These are phyloP conservation scores for Grosmannia clavigera DNA, from an alignment of 2,329 filamentous ascomycete species.

Conservation along the genomic window DNA sequence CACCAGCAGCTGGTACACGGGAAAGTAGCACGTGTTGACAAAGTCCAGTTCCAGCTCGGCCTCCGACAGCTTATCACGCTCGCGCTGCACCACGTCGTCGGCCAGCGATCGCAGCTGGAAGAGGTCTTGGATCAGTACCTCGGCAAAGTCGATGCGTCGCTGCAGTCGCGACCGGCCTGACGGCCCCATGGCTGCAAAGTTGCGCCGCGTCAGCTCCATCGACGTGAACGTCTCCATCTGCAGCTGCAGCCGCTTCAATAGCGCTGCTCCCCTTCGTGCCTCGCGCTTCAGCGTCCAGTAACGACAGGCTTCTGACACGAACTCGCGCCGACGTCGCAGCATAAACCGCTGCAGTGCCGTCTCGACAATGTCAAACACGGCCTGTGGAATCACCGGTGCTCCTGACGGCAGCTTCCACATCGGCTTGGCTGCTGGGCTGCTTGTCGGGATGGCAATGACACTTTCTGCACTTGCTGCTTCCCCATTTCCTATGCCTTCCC, in stretches of 20 bases:
- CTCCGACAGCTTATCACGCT: constrained; percentile 64
- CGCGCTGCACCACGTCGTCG: constrained; percentile 59
- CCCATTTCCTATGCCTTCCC: neutral
- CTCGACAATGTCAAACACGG: constrained; percentile 77
- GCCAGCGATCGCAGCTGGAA: constrained; percentile 61
- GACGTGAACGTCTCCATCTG: constrained; percentile 95
- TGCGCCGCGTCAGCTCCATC: constrained; percentile 89
- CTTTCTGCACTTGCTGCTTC: too few relatives aligned
- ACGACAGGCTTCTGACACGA: constrained; percentile 81
- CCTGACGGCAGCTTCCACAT: constrained; percentile 91
- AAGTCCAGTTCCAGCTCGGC: constrained; percentile 65
- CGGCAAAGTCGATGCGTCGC: constrained; percentile 78
- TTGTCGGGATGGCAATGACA: neutral
- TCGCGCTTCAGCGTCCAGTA: constrained; percentile 98
- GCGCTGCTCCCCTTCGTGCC: constrained; percentile 75
- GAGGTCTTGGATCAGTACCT: constrained; percentile 63
- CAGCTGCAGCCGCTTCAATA: constrained; percentile 84
- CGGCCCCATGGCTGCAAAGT: constrained; percentile 91
- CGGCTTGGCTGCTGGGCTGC: constrained; percentile 33
- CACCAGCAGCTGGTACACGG: constrained; percentile 62
- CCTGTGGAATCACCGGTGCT: constrained; percentile 83
- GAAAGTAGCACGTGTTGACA: constrained; percentile 85
- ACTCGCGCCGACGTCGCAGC: constrained; percentile 76
- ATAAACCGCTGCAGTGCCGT: constrained; percentile 71
- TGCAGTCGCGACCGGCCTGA: constrained; percentile 66